These are phyloP conservation scores for Hypocreales sp. DNA, from an alignment of 2,329 filamentous ascomycete genomes.

Conservation along the genomic window DNA sequence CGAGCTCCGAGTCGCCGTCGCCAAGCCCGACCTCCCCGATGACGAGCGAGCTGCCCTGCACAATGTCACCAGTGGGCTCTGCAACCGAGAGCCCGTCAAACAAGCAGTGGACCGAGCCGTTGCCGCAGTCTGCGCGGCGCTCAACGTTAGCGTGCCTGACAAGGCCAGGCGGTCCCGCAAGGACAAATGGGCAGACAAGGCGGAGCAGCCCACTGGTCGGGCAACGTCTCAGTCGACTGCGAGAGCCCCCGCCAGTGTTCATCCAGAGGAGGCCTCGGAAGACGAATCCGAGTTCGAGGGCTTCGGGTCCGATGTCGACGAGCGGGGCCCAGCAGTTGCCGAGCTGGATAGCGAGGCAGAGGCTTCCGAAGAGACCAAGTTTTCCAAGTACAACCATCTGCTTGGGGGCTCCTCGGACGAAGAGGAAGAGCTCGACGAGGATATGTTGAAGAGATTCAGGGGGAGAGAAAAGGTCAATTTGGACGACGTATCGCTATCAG, in stretches of 20 bases:
- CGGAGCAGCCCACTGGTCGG: too few relatives aligned
- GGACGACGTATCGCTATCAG: conserved; percentile 23
- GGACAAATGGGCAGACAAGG: conserved; percentile 15
- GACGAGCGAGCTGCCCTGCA: conserved; percentile 36
- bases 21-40: conserved; percentile 34
- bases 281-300: conserved; percentile 21
- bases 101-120: conserved; percentile 32
- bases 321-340: conserved; percentile 7
- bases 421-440: conserved; percentile 22
- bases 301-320: conserved; percentile 15
- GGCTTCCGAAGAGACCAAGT: conserved; percentile 16
- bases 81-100: conserved; percentile 34
- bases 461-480: conserved; percentile 20
- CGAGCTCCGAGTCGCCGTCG: conserved; percentile 27
- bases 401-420: conserved; percentile 28
- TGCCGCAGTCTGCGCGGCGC: conserved; percentile 28
- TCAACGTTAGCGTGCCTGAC: conserved; percentile 32
- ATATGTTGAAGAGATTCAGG: conserved; percentile 13
- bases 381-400: conserved; percentile 27
- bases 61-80: conserved; percentile 44
- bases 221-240: too few relatives aligned
- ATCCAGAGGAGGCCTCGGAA: conserved; percentile 8
- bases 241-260: conserved; percentile 2
- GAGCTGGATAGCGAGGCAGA: conserved; percentile 11
- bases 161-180: conserved; percentile 16